Conservation (phyloP, 352 stramenopile genomes). For the Phytophthora palmivora region DNA sequence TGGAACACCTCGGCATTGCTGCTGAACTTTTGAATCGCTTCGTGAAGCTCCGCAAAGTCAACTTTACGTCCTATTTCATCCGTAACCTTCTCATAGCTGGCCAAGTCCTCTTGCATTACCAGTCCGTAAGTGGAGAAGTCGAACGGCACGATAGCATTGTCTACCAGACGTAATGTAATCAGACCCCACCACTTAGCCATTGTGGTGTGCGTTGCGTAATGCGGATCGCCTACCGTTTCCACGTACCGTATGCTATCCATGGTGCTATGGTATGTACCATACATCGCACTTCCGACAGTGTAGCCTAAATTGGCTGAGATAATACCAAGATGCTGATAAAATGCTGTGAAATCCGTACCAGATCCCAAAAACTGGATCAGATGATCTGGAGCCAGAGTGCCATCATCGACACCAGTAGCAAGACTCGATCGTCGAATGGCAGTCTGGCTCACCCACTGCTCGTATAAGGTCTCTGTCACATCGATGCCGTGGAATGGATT, state of each 20-base stretch:
- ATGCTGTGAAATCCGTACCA: slow-evolving; percentile 82
- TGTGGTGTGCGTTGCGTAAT: slow-evolving; percentile 61
- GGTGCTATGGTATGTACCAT: slow-evolving; percentile 86
- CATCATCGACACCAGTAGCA: slow-evolving; percentile 19
- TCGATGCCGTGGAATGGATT: slow-evolving; percentile 40
- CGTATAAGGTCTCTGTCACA: slow-evolving; percentile 41
- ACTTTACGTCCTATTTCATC: slow-evolving; percentile 28
- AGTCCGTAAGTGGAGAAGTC: slow-evolving; percentile 73
- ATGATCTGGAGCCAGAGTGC: slow-evolving; percentile 54
- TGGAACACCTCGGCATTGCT: slow-evolving; percentile 37
- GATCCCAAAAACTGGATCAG: slow-evolving; percentile 67
- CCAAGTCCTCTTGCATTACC: slow-evolving; percentile 63
- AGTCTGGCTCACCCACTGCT: slow-evolving; percentile 48
- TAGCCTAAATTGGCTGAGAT: slow-evolving; percentile 58
- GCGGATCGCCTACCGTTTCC: slow-evolving; percentile 65
- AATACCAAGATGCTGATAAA: slow-evolving; percentile 89
- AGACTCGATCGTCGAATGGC: slow-evolving; percentile 20
- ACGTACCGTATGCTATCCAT: slow-evolving; percentile 86
- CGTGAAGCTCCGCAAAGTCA: slow-evolving; percentile 41
- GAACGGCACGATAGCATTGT: slow-evolving; percentile 66
- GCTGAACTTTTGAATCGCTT: slow-evolving; percentile 53
- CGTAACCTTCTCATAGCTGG: slow-evolving; percentile 35
- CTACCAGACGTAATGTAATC: slow-evolving; percentile 61
- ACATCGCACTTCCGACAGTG: slow-evolving; percentile 30
- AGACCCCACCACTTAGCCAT: slow-evolving; percentile 69